These are phyloP conservation scores for Protea cynaroides DNA, from an alignment of 164 flowering plant species.

Conservation along the genomic window DNA sequence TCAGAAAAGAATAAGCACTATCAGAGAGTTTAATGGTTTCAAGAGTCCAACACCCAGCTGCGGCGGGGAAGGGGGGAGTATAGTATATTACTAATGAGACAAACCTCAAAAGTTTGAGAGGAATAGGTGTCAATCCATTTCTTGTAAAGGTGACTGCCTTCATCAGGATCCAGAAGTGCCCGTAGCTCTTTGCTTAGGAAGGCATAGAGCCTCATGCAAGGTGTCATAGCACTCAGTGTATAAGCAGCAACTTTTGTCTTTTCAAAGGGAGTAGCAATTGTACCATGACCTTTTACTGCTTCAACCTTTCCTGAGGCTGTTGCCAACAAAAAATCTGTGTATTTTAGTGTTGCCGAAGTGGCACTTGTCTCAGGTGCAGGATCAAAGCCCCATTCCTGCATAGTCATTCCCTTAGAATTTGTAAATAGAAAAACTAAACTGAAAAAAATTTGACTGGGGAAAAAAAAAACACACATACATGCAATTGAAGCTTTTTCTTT, in stretches of 20 bases:
- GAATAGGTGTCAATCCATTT: constrained; percentile 83
- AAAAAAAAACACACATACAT: background rate
- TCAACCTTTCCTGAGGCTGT: constrained; percentile 96
- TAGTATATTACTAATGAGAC: constrained; percentile 7
- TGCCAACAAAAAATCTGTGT: constrained; percentile 78
- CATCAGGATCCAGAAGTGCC: constrained; percentile 34
- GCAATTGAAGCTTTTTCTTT: no score
- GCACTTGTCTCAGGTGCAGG: constrained; percentile 34
- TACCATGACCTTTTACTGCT: constrained; percentile 76
- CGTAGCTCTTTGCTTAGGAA: constrained; percentile 64
- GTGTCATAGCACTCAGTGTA: constrained; percentile 86
- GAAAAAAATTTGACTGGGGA: background rate
- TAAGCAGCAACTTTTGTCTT: constrained; percentile 94
- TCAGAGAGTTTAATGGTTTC: constrained; percentile 5
- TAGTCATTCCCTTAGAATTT: constrained; percentile 14
- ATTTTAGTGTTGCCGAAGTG: constrained; percentile 59
- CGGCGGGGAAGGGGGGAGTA: background rate
- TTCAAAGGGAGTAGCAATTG: constrained; percentile 93
- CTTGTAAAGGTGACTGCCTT: constrained; percentile 46
- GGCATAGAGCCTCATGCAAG: constrained; percentile 91
- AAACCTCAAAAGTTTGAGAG: constrained; percentile 68
- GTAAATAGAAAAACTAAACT: background rate
- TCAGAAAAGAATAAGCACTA: background rate
- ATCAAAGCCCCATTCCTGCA: constrained; percentile 82
- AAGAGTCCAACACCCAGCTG: no score